These are phyloP conservation scores for Penicillium italicum DNA, from an alignment of 2,329 filamentous ascomycete genomes.

Conservation along the genomic window DNA sequence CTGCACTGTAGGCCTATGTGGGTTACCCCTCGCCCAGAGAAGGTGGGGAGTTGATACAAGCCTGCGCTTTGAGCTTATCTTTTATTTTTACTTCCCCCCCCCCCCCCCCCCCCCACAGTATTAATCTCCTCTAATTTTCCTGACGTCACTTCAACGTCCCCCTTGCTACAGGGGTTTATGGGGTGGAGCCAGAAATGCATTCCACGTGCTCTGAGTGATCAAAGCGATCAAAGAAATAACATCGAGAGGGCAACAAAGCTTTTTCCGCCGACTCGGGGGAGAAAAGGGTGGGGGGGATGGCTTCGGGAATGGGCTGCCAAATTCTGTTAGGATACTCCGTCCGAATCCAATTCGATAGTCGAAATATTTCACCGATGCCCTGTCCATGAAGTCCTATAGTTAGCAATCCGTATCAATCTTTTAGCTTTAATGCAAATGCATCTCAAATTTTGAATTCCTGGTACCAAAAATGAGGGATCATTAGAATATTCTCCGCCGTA, in stretches of 20 bases:
- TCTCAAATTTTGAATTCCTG: not conserved
- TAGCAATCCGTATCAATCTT: not conserved
- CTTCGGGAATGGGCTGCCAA: no score
- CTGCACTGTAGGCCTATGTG: not conserved
- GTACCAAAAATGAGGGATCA: constrained; percentile 1
- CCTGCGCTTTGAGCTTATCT: constrained; percentile 9
- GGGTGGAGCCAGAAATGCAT: not conserved
- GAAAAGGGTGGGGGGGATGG: no score
- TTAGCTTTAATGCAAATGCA: not conserved
- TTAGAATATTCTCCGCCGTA: not conserved
- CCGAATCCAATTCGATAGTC: not conserved
- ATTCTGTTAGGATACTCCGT: not conserved
- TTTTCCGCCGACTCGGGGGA: not conserved
- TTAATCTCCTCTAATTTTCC: no score
- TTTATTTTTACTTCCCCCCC: not conserved
- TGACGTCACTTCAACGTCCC: no score
- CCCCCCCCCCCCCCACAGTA: no score
- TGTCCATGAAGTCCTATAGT: not conserved
- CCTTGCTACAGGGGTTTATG: no score
- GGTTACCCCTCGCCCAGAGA: not conserved
- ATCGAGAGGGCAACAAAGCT: not conserved
- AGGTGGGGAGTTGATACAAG: not conserved
- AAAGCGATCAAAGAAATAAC: not conserved
- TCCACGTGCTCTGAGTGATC: not conserved
- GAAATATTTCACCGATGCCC: not conserved